Base-by-base conservation (phyloP, 2,329 filamentous ascomycete species). In the Ceratocystis variospora region DNA sequence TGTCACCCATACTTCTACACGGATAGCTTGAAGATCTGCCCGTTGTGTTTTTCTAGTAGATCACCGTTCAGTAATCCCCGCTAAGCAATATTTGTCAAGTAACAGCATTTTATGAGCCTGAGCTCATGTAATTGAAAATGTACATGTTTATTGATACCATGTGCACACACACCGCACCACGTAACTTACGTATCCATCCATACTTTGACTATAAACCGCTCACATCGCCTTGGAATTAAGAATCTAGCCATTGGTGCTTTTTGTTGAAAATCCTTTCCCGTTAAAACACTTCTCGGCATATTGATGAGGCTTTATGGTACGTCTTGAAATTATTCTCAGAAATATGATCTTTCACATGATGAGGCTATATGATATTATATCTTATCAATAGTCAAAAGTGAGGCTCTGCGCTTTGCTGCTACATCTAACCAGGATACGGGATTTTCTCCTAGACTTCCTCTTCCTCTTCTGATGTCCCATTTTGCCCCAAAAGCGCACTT, bases 21-120 rank as follows among this genome's bases (percentile, higher is more conserved):
- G 37, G 44, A 46, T 63, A 48, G 31, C 61, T 63, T 63, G 25
- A 63, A 63, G 61, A 63, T 63, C 61, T 63, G 61, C 44, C 61
- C 61, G 15, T 63, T 63, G 25, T 59, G n/a, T 59, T 59, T 37
- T 31, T 2, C 28, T 19, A 31, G 28, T 25, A 25, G 22, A 59
- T 22, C 53, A 7, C 28, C 15, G 53, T 31, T 17, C n/a, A 17
- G 1, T 1, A 59, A 59, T 59, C 53, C 53, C 53, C n/a, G 53
- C 53, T 31, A 59, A 4, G 25, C 28, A 59, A 31, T 59, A 59
- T 53, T 53, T 8, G 19, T 8, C 19, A 25, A 25, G 48, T 53
- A 53, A 12, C 48, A 53, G 48, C 22, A 53, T 53, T 5, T 53
- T 22, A 10, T 37, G 8, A 12, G 8, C 33, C 33, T 37, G 33